Percentiles rank a stretch among this genome's conserved stretches.
Evolutionary conservation across 768 basidiomycete species (phyloP).

Genomic region (Amanita exitialis): DNA sequence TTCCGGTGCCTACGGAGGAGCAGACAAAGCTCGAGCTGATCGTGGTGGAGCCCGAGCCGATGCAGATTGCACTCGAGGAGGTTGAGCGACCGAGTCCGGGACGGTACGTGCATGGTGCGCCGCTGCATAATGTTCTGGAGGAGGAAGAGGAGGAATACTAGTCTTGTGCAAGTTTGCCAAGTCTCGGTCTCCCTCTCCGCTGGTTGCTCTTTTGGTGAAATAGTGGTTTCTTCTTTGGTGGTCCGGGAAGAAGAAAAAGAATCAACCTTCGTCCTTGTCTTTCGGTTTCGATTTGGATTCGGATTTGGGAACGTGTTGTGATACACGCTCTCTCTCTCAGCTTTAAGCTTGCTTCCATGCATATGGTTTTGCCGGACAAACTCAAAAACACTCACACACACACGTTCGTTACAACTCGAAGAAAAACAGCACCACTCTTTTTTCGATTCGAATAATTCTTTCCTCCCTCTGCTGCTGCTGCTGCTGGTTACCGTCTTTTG

Average conservation of each 20-base stretch:
- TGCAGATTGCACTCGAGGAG: slow-evolving; percentile 31
- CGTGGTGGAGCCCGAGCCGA: slow-evolving; percentile 2
- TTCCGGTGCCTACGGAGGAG: neutral
- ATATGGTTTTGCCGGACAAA: neutral
- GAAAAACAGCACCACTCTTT: neutral
- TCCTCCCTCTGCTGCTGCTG: neutral
- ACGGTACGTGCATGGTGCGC: slow-evolving; percentile 77
- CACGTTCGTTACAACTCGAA: neutral
- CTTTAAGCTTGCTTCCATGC: no score
- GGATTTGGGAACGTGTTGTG: no score
- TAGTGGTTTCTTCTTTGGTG: neutral
- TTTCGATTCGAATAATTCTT: neutral
- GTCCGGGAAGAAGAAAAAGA: neutral
- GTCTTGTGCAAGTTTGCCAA: neutral
- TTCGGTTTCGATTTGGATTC: no score
- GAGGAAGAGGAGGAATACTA: slow-evolving; percentile 60
- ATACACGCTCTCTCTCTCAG: no score
- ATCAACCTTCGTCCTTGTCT: neutral
- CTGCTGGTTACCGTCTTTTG: slow-evolving; percentile 3
- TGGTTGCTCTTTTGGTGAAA: neutral
- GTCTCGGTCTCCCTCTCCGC: neutral
- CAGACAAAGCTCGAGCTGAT: neutral
- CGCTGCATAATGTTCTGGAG: slow-evolving; percentile 78
- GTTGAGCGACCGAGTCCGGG: slow-evolving; percentile 52
- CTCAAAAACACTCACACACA: neutral